Evolutionary conservation across 2,329 filamentous ascomycete species (phyloP).

Genomic region (Fusarium odoratissimum): DNA sequence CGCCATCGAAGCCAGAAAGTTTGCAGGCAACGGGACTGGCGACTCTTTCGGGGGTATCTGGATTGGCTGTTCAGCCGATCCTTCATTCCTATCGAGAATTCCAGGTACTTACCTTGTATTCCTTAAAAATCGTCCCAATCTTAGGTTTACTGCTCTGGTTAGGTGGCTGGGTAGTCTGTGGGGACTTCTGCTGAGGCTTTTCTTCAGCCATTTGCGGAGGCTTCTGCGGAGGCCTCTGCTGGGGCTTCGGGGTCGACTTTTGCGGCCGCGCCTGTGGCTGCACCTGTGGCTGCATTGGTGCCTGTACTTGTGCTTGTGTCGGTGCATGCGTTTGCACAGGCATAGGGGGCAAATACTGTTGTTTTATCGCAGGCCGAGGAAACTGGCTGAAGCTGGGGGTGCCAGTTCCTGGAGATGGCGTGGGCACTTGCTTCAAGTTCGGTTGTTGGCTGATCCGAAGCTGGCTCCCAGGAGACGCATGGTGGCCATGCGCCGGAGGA

Average conservation of each 20-base stretch:
- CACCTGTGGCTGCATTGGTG: neutral
- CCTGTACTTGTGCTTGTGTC: neutral
- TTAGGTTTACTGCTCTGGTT: constrained; percentile 41
- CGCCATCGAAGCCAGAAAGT: constrained; percentile 56
- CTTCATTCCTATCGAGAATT: constrained; percentile 38
- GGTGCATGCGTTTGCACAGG: constrained; percentile 10
- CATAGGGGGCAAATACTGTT: constrained; percentile 27
- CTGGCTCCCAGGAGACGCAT: neutral
- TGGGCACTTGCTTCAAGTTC: neutral
- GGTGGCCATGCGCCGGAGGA: neutral
- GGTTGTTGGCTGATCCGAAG: constrained; percentile 21
- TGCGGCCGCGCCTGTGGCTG: neutral
- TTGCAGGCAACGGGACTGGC: constrained; percentile 58
- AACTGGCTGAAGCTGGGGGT: constrained; percentile 15
- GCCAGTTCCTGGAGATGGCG: neutral
- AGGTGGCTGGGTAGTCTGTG: constrained; percentile 12
- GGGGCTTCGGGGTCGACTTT: neutral
- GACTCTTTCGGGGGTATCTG: constrained; percentile 56
- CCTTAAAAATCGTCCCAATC: constrained; percentile 41
- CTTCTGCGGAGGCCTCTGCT: neutral
- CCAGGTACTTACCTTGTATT: constrained; percentile 50
- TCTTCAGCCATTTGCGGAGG: neutral
- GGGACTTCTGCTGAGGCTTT: neutral
- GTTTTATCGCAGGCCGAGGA: constrained; percentile 37
- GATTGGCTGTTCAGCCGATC: constrained; percentile 47